Conservation (phyloP, 345 rosid genomes). For the Kandelia obovata region DNA sequence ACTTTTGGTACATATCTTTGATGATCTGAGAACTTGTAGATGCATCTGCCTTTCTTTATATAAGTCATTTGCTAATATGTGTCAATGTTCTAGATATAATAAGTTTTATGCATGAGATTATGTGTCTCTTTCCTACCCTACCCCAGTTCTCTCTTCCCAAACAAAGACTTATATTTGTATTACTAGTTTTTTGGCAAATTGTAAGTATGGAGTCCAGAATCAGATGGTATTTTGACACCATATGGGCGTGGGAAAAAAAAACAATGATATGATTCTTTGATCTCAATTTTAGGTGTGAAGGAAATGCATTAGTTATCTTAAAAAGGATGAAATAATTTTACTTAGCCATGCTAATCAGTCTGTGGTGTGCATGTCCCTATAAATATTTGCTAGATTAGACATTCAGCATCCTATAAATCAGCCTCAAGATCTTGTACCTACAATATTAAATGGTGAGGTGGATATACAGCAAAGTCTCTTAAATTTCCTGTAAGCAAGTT, state of each 20-base stretch:
- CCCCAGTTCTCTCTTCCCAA: too few species aligned
- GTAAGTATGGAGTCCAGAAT: too few species aligned
- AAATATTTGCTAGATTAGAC: not conserved
- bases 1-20: conserved; percentile 60
- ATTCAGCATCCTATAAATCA: not conserved
- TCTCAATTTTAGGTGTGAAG: too few species aligned
- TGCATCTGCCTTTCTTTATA: not conserved
- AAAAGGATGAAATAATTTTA: not conserved
- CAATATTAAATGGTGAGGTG: not conserved
- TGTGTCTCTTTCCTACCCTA: too few species aligned
- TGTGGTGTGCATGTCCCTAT: not conserved
- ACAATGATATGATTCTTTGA: too few species aligned
- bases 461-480: not conserved
- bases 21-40: not conserved
- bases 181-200: too few species aligned
- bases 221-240: too few species aligned
- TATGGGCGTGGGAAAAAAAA: too few species aligned
- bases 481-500: not conserved
- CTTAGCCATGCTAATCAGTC: not conserved
- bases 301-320: too few species aligned
- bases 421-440: not conserved
- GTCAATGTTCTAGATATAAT: not conserved
- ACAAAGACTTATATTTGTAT: too few species aligned
- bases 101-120: not conserved
- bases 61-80: not conserved